Conservation (phyloP, 148 eudicot genomes). For the Rhododendron henanense region DNA sequence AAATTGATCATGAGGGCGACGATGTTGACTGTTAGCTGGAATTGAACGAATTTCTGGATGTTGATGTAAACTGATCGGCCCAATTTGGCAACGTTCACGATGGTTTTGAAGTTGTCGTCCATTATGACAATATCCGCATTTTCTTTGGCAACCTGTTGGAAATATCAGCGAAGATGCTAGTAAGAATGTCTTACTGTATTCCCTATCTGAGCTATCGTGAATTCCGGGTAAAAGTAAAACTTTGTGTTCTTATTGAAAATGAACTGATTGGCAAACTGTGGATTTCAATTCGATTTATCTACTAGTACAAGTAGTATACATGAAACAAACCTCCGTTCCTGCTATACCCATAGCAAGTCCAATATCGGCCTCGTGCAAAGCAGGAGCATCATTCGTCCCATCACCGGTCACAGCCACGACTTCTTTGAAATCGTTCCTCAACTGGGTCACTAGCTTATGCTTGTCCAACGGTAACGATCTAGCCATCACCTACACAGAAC, state of each 20-base stretch:
- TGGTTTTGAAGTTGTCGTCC: conserved; percentile 80
- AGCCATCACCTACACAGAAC: conserved; percentile 49
- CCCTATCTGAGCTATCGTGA: background rate
- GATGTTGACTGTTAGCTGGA: conserved; percentile 84
- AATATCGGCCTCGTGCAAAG: conserved; percentile 64
- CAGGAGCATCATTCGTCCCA: conserved; percentile 72
- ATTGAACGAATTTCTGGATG: conserved; percentile 89
- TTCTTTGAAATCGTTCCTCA: conserved; percentile 43
- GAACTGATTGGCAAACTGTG: background rate
- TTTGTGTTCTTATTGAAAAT: background rate
- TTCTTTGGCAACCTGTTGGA: conserved; percentile 65
- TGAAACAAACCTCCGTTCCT: conserved; percentile 53
- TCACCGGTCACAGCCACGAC: conserved; percentile 70
- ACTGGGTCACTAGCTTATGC: conserved; percentile 43
- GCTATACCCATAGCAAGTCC: conserved; percentile 73
- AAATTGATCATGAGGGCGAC: conserved; percentile 81
- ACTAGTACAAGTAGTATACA: background rate
- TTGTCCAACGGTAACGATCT: conserved; percentile 60
- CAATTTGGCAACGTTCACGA: conserved; percentile 72
- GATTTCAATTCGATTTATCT: background rate
- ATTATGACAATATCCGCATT: conserved; percentile 75
- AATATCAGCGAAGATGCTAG: background rate
- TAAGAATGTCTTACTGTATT: background rate
- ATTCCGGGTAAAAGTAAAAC: background rate
- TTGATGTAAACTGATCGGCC: conserved; percentile 83